Evolutionary conservation across 208 protist genomes (phyloP).

Genomic region (Acanthamoeba royreba): DNA sequence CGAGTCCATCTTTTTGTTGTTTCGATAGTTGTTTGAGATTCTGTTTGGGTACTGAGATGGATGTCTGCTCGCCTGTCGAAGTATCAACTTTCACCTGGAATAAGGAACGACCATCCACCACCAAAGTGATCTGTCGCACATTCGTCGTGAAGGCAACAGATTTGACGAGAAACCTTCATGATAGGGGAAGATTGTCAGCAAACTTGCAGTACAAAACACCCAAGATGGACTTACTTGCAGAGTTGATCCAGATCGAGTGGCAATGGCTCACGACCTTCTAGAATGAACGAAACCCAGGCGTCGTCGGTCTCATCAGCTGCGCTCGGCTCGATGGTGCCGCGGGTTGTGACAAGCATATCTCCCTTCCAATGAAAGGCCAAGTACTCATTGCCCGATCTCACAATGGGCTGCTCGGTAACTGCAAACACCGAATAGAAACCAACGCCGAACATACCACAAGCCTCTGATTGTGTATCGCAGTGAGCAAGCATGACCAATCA

Average conservation of each 20-base stretch:
- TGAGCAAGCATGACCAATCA: no score
- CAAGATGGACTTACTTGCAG: background rate
- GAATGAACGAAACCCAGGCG: slow-evolving; percentile 3
- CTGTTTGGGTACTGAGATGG: background rate
- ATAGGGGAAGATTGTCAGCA: no score
- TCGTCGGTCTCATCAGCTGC: background rate
- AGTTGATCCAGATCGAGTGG: slow-evolving; percentile 9
- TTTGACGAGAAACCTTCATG: background rate
- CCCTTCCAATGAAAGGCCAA: slow-evolving; percentile 58
- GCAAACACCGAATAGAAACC: slow-evolving; percentile 69
- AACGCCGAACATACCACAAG: slow-evolving; percentile 58
- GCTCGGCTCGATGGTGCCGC: background rate
- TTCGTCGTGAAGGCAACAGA: background rate
- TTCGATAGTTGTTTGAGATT: background rate
- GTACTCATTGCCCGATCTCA: slow-evolving; percentile 43
- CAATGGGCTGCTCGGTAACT: slow-evolving; percentile 54
- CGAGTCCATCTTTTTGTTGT: background rate
- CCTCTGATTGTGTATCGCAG: no score
- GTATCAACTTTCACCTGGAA: background rate
- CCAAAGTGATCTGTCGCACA: background rate
- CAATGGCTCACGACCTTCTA: background rate
- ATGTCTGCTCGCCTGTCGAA: background rate
- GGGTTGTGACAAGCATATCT: slow-evolving; percentile 48
- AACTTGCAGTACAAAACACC: no score
- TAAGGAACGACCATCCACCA: background rate